Base-by-base conservation (phyloP, 495 filamentous ascomycete species). In the Podospora anserina region DNA sequence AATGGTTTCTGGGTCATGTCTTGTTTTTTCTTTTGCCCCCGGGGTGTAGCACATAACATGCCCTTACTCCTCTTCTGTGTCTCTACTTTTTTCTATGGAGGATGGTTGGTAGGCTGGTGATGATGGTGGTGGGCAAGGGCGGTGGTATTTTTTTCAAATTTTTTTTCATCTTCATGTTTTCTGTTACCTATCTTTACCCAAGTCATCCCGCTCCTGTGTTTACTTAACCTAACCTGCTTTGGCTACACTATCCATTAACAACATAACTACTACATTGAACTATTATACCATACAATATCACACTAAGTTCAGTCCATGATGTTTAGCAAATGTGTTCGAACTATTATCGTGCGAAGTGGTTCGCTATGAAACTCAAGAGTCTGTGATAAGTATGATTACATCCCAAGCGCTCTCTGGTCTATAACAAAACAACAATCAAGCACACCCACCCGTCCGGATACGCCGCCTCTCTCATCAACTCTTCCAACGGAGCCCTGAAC, bases 371-470 rank as follows among this genome's bases (percentile, higher is more conserved):
- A 23, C 23, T 23, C 23, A 23, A 0, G 23, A 1, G 23, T 23
- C 23, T 23, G 23, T 23, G 23, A 23, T 23, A 23, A 23, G 23
- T 23, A 23, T 23, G 23, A 23, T 23, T 23, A 23, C 23, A 2
- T 11, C 39, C 15, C 39, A 13, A 13, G 39, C 15, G 9, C 56
- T 27, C 28, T 54, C 80, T 39, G 23, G 23, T 23, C 23, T 77
- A 83, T 74, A 90, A 82, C 90, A 97, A 91, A n/a, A 89, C 83
- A 5, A 99, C 85, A 56, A 91, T 91, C 15, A 98, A 75, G 80
- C 94, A 92, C 20, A 96, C 76, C 89, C 94, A 99, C 1, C 95
- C 95, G 78, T 99, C 95, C 0, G 91, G 88, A 79, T 98, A 98
- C 0, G 92, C 87, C 18, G 90, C 91, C 64, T 87, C 88, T 55